Evolutionary conservation across 2,329 filamentous ascomycete species (phyloP), one percentile per base, ranked within the genome.

Genomic region (Talaromyces sp.): DNA sequence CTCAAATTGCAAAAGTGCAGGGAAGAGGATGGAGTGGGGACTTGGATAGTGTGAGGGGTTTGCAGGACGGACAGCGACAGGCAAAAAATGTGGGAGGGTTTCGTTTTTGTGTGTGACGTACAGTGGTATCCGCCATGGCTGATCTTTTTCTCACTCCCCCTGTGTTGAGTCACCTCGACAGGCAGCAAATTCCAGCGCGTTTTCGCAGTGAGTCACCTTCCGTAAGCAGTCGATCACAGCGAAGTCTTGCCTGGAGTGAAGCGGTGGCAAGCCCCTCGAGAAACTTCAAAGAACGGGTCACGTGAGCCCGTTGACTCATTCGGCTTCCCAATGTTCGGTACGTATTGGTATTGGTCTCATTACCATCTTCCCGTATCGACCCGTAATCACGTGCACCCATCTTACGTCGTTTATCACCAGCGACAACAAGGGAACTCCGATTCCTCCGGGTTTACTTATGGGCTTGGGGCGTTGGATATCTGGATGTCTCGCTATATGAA

Each of bases 101-200:
- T 58, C 5, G 52, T 53, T 55, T 58, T 62, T 63, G 69, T 73
- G 50, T 62, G 56, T 73, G 73, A 77, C 75, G 70, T 77, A 77
- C 75, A 66, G 70, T 27, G 26, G 51, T 55, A 52, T 77, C 75
- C 68, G 75, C 74, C 75, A 77, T 77, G 57, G 12, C 24, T 56
- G 41, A 26, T 38, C 24, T 24, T 41, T 41, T 57, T 54, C 21
- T 19, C n/a, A 11, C 11, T 17, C 43, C 43, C n/a, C n/a, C 21
- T 21, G 10, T 8, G 21, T 12, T 46, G 43, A 24, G 43, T 46
- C 43, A 46, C 43, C 43, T 46, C 43, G 17, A 46, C 43, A 24
- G 21, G 43, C 43, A 24, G n/a, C 43, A 46, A 43, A 46, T 24
- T 19, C 24, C 1, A 14, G 21, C 43, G 43, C 5, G 3, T 46